phyloP scores from a whole-genome alignment of 2,329 filamentous ascomycete genomes.

The Cytospora mali region DNA sequence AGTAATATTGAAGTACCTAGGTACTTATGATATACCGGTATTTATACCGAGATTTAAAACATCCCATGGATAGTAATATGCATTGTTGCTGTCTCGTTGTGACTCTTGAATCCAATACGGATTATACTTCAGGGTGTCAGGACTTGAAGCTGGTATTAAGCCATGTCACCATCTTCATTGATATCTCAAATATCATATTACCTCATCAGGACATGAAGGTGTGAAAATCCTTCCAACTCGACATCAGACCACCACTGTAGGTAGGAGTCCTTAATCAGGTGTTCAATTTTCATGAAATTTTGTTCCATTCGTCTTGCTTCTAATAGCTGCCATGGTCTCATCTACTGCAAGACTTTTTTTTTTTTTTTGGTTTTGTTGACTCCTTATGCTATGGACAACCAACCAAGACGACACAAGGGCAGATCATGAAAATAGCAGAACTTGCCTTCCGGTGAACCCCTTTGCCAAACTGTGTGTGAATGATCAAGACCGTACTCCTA shows the following conservation, averaged over 20 bases:
- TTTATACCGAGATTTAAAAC: no score
- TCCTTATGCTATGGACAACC: constrained; percentile 9
- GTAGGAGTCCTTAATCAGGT: background rate
- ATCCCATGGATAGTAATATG: no score
- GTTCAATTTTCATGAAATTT: constrained; percentile 1
- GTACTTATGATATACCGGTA: background rate
- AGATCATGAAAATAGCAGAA: constrained; percentile 20
- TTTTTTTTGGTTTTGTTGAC: no score
- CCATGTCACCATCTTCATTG: background rate
- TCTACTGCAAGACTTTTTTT: constrained; percentile 18
- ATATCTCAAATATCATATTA: background rate
- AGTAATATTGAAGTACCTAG: background rate
- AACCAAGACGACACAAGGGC: constrained; percentile 7
- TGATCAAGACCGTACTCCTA: constrained; percentile 22
- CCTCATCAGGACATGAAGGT: background rate
- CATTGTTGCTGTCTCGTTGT: no score
- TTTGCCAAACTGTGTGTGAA: constrained; percentile 14
- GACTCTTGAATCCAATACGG: no score
- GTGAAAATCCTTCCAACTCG: background rate
- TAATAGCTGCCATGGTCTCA: constrained; percentile 16
- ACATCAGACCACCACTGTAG: background rate
- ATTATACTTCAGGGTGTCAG: no score
- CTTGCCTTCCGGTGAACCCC: constrained; percentile 9
- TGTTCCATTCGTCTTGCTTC: constrained; percentile 18
- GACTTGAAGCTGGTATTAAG: no score